A percentile compares a stretch with the other conserved stretches of the same genome.
Evolutionary conservation across 345 rosid genomes (phyloP).

Genomic region (Aethionema arabicum): DNA sequence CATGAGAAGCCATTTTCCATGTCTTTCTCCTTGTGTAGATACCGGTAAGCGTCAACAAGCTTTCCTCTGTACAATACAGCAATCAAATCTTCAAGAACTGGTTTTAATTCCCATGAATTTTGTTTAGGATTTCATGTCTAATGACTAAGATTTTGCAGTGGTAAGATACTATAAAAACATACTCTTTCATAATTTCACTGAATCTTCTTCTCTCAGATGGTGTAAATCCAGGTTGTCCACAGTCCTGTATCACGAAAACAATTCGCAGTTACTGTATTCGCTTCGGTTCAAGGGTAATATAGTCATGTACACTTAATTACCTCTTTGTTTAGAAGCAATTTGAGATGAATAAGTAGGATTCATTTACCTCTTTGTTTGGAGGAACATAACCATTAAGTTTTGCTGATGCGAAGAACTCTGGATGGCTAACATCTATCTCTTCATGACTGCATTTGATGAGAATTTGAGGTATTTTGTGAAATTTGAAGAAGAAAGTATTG

Average conservation of each 20-base stretch:
- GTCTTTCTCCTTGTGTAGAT: slow-evolving; percentile 78
- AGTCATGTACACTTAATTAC: slow-evolving; percentile 25
- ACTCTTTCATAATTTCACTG: slow-evolving; percentile 74
- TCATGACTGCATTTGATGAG: slow-evolving; percentile 66
- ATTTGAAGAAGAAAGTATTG: not conserved
- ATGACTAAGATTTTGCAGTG: slow-evolving; percentile 6
- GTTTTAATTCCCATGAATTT: not conserved
- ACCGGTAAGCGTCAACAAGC: slow-evolving; percentile 84
- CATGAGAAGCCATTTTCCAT: slow-evolving; percentile 93
- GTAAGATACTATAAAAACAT: slow-evolving; percentile 28
- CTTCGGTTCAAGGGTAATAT: slow-evolving; percentile 9
- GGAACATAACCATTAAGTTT: slow-evolving; percentile 90
- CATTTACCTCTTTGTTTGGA: slow-evolving; percentile 74
- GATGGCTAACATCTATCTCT: slow-evolving; percentile 92
- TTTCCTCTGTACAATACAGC: slow-evolving; percentile 56
- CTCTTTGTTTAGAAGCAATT: too few species aligned
- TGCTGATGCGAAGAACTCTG: slow-evolving; percentile 85
- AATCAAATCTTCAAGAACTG: not conserved
- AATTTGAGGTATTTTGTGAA: not conserved
- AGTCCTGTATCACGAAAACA: slow-evolving; percentile 53
- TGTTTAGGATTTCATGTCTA: not conserved
- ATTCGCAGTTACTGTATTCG: slow-evolving; percentile 1
- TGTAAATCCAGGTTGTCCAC: slow-evolving; percentile 97
- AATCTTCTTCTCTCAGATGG: slow-evolving; percentile 89
- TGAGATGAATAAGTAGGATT: not conserved